A percentile compares a stretch with the other conserved stretches of the same genome.
Conservation (phyloP, 2,329 filamentous ascomycete genomes). For the Hymenoscyphus fructigenus region DNA sequence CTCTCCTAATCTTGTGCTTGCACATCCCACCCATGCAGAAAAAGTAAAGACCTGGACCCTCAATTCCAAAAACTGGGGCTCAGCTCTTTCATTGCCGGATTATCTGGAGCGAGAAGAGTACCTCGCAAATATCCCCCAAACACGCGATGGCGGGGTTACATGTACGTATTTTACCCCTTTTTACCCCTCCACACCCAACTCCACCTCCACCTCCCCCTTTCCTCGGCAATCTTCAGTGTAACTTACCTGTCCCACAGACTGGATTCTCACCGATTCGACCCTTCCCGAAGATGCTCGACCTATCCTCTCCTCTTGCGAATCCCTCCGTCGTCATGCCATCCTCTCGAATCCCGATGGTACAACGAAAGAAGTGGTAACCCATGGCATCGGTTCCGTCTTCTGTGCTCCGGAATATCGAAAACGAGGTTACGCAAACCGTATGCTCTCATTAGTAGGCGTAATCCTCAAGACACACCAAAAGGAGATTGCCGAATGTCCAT, state of each 20-base stretch:
- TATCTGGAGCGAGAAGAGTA: constrained; percentile 61
- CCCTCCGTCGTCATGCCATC: constrained; percentile 58
- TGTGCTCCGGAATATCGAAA: constrained; percentile 66
- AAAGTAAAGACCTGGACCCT: constrained; percentile 53
- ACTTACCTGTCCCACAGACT: constrained; percentile 38
- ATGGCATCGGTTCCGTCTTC: constrained; percentile 82
- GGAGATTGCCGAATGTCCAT: constrained; percentile 49
- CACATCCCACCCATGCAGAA: constrained; percentile 57
- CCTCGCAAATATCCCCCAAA: constrained; percentile 57
- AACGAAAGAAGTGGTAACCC: constrained; percentile 58
- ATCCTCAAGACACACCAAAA: constrained; percentile 53
- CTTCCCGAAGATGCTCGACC: constrained; percentile 45
- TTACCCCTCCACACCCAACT: background rate
- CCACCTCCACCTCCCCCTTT: background rate
- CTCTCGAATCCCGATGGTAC: constrained; percentile 41
- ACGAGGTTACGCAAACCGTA: constrained; percentile 73
- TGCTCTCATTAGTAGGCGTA: constrained; percentile 66
- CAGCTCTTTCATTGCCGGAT: constrained; percentile 50
- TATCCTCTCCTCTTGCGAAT: constrained; percentile 64
- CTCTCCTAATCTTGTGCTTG: constrained; percentile 46
- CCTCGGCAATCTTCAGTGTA: background rate
- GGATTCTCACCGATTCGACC: constrained; percentile 58
- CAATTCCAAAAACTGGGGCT: constrained; percentile 59
- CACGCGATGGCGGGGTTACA: constrained; percentile 55
- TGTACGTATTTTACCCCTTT: constrained; percentile 13